Evolutionary conservation across 2,329 filamentous ascomycete species (phyloP).

Genomic region (Teratosphaeria zuluensis): DNA sequence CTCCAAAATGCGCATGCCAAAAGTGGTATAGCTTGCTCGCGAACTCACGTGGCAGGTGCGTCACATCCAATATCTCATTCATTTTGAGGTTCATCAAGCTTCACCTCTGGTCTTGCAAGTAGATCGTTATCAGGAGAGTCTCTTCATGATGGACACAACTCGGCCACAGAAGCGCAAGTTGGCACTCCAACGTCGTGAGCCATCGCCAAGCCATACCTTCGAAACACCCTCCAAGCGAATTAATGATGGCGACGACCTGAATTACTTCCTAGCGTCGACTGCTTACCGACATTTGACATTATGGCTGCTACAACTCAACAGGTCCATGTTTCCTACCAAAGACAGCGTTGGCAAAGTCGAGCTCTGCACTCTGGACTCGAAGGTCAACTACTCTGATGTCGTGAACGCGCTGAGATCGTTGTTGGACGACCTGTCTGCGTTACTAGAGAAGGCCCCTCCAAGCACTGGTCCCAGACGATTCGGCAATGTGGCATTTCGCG

Average conservation of each 20-base stretch:
- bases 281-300: conserved; percentile 81
- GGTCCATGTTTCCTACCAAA: conserved; percentile 67
- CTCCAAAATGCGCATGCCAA: background rate
- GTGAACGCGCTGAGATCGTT: conserved; percentile 58
- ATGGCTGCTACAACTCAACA: conserved; percentile 85
- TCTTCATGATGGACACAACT: conserved; percentile 1
- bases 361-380: conserved; percentile 34
- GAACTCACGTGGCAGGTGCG: background rate
- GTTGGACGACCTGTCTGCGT: conserved; percentile 51
- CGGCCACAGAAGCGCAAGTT: conserved; percentile 1
- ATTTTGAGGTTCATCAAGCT: background rate
- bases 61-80: background rate
- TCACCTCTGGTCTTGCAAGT: background rate
- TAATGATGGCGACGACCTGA: conserved; percentile 72
- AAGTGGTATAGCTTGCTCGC: background rate
- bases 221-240: conserved; percentile 66
- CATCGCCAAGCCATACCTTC: conserved; percentile 39
- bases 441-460: conserved; percentile 72
- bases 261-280: conserved; percentile 65
- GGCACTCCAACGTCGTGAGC: conserved; percentile 10
- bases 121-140: background rate
- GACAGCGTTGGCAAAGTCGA: conserved; percentile 23
- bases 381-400: conserved; percentile 36
- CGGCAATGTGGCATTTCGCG: conserved; percentile 82
- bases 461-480: conserved; percentile 80